Evolutionary conservation across 129 eudicot species (phyloP), one percentile per base, ranked within the genome.

Genomic region (Chrysanthemum seticuspe): DNA sequence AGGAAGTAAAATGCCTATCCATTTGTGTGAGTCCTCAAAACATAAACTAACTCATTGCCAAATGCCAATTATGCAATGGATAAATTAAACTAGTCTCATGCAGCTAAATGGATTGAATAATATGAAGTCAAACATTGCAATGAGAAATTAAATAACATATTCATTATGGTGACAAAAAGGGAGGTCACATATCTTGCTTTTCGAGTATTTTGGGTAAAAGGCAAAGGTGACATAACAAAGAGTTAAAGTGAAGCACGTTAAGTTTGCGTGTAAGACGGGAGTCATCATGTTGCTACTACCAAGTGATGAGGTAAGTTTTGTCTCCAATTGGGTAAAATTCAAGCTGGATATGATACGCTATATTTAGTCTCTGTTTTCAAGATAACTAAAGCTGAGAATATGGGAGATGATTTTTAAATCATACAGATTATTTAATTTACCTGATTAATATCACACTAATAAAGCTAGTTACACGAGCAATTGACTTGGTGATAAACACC

Each of bases 231-330:
- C 79, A 49, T 66, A 70, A 58, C 67, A 74, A 54, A 12, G 70
- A 62, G 70, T 76, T 40, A 64, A 76, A 65, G 78, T 55, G 80
- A 68, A 56, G 81, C 81, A 75, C 76, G 85, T 75, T 70, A 78
- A 81, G 85, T 78, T 81, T 81, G 80, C 85, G 85, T 81, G 85
- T 81, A 63, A 65, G 71, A 78, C 81, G 85, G 80, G 81, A 72
- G 81, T 81, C 67, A 66, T 69, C 64, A 69, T 80, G 79, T 72
- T 72, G 66, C 74, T 45, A 56, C 67, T 29, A 13, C 25, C 31
- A 56, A 62, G 78, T 54, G 29, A 21, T 59, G 75, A 82, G 75
- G 71, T 70, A 72, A 75, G 59, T 74, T 74, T 53, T 64, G 55
- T 74, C 71, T 74, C 13, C 19, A 29, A 51, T 31, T 49, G 73